Conservation (phyloP, 2,329 filamentous ascomycete species). For the Colletotrichum incanum region DNA sequence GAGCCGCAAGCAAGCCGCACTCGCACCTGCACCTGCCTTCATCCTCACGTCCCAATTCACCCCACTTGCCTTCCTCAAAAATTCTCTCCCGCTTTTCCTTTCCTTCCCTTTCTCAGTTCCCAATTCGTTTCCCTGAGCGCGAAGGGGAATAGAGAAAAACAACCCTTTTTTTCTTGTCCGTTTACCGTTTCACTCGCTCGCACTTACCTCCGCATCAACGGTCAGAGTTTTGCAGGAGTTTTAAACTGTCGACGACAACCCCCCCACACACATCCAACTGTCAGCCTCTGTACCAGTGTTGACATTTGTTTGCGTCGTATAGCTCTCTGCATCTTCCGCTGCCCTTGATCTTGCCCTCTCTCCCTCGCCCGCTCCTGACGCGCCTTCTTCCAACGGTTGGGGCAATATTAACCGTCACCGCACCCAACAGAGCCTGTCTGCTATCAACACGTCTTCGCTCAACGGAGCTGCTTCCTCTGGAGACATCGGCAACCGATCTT, state of each 20-base stretch:
- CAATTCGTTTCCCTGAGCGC: not conserved
- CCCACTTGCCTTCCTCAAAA: not conserved
- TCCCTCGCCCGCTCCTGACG: slow-evolving; percentile 76
- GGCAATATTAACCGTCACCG: slow-evolving; percentile 78
- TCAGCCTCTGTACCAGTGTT: slow-evolving; percentile 47
- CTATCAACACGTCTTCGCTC: slow-evolving; percentile 57
- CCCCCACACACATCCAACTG: slow-evolving; percentile 33
- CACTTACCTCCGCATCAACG: slow-evolving; percentile 14
- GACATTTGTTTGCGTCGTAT: slow-evolving; percentile 54
- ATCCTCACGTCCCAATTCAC: slow-evolving; percentile 34
- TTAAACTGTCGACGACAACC: slow-evolving; percentile 25
- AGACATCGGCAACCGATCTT: slow-evolving; percentile 64
- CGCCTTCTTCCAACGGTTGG: slow-evolving; percentile 66
- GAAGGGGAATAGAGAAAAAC: not conserved
- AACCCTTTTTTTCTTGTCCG: slow-evolving; percentile 29
- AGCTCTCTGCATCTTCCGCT: slow-evolving; percentile 86
- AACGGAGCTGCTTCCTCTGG: slow-evolving; percentile 57
- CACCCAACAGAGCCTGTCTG: slow-evolving; percentile 72
- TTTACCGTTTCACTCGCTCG: slow-evolving; percentile 7
- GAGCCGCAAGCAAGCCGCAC: slow-evolving; percentile 16
- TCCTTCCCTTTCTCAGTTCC: not conserved
- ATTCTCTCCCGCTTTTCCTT: not conserved
- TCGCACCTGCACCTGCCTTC: no score
- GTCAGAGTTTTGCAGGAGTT: slow-evolving; percentile 31
- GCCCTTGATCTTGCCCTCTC: slow-evolving; percentile 85